Evolutionary conservation across 2,329 filamentous ascomycete genomes (phyloP).

Genomic region (Pestalotiopsis fici): DNA sequence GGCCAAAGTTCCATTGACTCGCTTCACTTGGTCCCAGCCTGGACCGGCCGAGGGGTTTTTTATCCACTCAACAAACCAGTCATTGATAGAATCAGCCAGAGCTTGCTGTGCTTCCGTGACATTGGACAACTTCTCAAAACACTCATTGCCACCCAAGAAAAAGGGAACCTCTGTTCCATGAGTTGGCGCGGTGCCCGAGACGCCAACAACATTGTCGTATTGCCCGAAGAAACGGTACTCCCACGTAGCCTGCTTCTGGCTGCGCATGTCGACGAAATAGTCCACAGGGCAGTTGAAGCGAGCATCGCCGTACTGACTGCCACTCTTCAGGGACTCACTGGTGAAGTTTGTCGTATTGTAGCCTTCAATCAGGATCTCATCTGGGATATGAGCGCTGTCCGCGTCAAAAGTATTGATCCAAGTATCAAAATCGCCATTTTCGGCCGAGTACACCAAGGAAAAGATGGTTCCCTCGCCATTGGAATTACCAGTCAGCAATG

Average conservation of each 20-base stretch:
- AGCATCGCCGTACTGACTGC: slow-evolving; percentile 44
- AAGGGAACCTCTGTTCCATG: slow-evolving; percentile 44
- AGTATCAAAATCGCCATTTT: slow-evolving; percentile 29
- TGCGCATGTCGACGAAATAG: slow-evolving; percentile 40
- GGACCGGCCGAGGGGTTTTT: slow-evolving; percentile 42
- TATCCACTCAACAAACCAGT: slow-evolving; percentile 45
- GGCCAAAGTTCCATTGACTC: slow-evolving; percentile 28
- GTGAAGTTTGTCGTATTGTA: slow-evolving; percentile 36
- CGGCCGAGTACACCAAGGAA: slow-evolving; percentile 31
- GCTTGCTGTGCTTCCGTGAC: slow-evolving; percentile 40
- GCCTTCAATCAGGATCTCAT: slow-evolving; percentile 28
- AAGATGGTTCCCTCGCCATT: slow-evolving; percentile 38
- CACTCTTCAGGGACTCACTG: slow-evolving; percentile 39
- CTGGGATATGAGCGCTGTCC: slow-evolving; percentile 37
- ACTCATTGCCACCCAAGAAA: slow-evolving; percentile 46
- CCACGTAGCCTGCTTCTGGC: slow-evolving; percentile 38
- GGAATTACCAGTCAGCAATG: slow-evolving; percentile 35
- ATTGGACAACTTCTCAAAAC: slow-evolving; percentile 30
- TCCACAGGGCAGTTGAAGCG: slow-evolving; percentile 45
- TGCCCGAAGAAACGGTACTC: slow-evolving; percentile 43
- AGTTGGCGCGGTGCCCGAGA: slow-evolving; percentile 33
- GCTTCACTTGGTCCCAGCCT: slow-evolving; percentile 37
- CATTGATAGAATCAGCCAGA: slow-evolving; percentile 40
- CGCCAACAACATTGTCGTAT: slow-evolving; percentile 40
- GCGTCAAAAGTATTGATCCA: slow-evolving; percentile 38